Evolutionary conservation across 2,329 filamentous ascomycete species (phyloP), one percentile per base, ranked within the genome.

Genomic region (Neonectria hederae): DNA sequence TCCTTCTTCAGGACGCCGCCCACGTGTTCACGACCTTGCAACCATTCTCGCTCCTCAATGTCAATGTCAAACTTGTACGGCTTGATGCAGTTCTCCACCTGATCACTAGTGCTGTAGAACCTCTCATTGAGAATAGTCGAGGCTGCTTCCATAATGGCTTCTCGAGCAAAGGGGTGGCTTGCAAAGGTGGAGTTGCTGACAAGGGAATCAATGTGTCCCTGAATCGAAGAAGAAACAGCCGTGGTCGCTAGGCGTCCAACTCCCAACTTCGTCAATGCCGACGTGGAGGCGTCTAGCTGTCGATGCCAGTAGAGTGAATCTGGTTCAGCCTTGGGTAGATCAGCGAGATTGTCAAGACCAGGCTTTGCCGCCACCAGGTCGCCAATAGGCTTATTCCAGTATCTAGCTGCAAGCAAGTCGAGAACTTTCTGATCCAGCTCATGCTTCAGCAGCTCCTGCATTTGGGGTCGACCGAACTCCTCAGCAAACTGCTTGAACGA

Each of bases 11-110:
- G 82, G 1, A 96, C 89, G 9, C 84, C 86, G 42, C 89, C 86
- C 1, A 95, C 90, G 71, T 97, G 96, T 49, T 97, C 94, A 55
- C 95, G 86, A 0, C 94, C 94, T 65, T 92, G 89, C 4, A 84
- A 79, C 96, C 96, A 99, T 77, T 99, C 97, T 8, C 89, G 85
- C 42, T 94, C 92, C 74, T 97, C 93, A 48, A 99, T 90, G 72
- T 99, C 96, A 63, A 99, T 97, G 67, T 97, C 94, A 71, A 95
- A 98, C 77, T 99, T 99, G 83, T 95, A 99, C 0, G 97, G 96
- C 79, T 99, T 99, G 80, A 99, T 97, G 76, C 95, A 99, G 76
- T 98, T 98, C 79, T 99, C 96, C 1, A 99, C 92, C 80, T 98
- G 96, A 74, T 99, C 97, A 67, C 92, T 96, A 1, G 97, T 99